A percentile compares a stretch with the other conserved stretches of the same genome.
Evolutionary conservation across 176 grass and related monocot genomes (phyloP).

Genomic region (sorghum (Sorghum bicolor)): DNA sequence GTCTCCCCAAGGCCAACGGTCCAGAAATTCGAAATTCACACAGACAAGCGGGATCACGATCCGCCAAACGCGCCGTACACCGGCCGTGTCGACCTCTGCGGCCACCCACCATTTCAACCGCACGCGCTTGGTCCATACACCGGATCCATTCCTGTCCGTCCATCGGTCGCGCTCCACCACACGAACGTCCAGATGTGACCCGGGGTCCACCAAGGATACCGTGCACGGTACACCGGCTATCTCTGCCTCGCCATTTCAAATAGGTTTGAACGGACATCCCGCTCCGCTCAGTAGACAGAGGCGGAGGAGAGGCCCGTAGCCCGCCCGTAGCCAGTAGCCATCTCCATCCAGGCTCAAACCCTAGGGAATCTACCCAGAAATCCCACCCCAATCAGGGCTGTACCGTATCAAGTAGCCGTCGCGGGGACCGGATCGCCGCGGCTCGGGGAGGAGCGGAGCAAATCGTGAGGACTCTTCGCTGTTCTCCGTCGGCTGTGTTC

Average conservation of each 20-base stretch:
- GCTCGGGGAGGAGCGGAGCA: conserved; percentile 3
- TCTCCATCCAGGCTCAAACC: conserved; percentile 8
- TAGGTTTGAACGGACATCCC: not conserved
- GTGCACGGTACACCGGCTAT: not conserved
- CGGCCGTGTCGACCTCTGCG: not conserved
- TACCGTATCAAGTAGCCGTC: not conserved
- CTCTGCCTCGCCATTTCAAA: conserved; percentile 2
- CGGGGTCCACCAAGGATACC: not conserved
- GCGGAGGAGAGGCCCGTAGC: too few species aligned
- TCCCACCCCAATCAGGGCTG: not conserved
- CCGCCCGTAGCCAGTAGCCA: not conserved
- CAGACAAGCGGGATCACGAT: not conserved
- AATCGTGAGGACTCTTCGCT: conserved; percentile 13
- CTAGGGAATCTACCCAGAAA: not conserved
- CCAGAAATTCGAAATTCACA: too few species aligned
- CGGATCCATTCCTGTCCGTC: not conserved
- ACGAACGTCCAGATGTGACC: not conserved
- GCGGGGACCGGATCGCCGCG: not conserved
- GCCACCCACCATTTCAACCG: not conserved
- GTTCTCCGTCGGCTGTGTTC: not conserved
- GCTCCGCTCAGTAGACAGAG: conserved; percentile 15
- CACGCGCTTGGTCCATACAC: conserved; percentile 4
- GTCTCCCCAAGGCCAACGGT: too few species aligned
- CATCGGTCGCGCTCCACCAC: not conserved
- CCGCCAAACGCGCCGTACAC: not conserved